phyloP scores from a whole-genome alignment of 2,329 filamentous ascomycete species.

The Cytospora piceicola region DNA sequence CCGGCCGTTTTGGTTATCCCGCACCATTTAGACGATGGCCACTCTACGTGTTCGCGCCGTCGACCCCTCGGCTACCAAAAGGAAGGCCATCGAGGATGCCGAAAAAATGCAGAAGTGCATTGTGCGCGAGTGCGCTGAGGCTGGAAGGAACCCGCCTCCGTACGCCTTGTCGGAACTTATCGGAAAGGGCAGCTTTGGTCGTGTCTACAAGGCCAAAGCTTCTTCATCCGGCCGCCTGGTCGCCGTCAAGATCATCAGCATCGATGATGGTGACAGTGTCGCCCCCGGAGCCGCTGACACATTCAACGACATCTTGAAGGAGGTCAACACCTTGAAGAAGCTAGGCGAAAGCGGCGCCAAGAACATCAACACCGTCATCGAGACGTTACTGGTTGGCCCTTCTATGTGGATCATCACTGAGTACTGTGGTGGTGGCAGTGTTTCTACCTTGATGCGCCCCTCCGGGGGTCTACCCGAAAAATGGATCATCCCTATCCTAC shows the following conservation, averaged over 20 bases:
- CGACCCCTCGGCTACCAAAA: slow-evolving; percentile 39
- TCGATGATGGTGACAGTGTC: slow-evolving; percentile 74
- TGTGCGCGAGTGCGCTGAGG: slow-evolving; percentile 59
- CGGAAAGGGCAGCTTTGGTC: slow-evolving; percentile 69
- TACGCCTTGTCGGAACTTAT: slow-evolving; percentile 69
- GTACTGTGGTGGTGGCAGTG: slow-evolving; percentile 83
- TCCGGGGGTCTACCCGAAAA: slow-evolving; percentile 69
- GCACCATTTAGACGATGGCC: slow-evolving; percentile 35
- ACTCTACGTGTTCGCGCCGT: slow-evolving; percentile 39
- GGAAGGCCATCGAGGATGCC: slow-evolving; percentile 65
- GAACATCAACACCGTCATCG: slow-evolving; percentile 82
- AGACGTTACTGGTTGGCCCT: slow-evolving; percentile 75
- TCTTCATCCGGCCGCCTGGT: slow-evolving; percentile 53
- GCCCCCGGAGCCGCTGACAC: slow-evolving; percentile 68
- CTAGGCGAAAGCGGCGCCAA: slow-evolving; percentile 74
- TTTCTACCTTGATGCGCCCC: slow-evolving; percentile 72
- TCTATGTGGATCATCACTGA: slow-evolving; percentile 89
- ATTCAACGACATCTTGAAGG: slow-evolving; percentile 71
- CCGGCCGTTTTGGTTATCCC: neutral
- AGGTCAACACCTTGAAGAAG: slow-evolving; percentile 70
- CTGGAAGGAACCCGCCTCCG: slow-evolving; percentile 59
- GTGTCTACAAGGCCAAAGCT: slow-evolving; percentile 65
- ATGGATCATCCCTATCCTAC: slow-evolving; percentile 69
- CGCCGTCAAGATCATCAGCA: slow-evolving; percentile 80
- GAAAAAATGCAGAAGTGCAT: slow-evolving; percentile 64